phyloP scores from a whole-genome alignment of 2,329 filamentous ascomycete species.

The Sordariomycetes sp. region DNA sequence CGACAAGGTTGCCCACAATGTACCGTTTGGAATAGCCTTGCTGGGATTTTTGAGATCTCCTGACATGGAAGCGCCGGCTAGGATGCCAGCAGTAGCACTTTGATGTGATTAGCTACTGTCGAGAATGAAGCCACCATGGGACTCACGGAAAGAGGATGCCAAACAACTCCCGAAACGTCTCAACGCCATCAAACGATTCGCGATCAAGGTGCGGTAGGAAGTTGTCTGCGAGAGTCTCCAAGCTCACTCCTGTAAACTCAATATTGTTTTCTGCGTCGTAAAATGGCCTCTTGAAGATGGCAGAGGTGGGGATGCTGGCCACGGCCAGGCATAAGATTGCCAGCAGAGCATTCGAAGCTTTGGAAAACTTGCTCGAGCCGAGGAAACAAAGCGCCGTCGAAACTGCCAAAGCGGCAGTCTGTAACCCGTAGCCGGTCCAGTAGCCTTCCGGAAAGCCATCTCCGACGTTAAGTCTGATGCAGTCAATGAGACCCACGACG shows the following conservation, averaged over 20 bases:
- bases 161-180: constrained; percentile 74
- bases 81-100: constrained; percentile 45
- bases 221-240: constrained; percentile 64
- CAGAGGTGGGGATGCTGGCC: constrained; percentile 75
- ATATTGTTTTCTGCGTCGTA: constrained; percentile 51
- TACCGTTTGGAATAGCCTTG: constrained; percentile 78
- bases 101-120: constrained; percentile 34
- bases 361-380: constrained; percentile 71
- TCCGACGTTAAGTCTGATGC: constrained; percentile 68
- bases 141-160: constrained; percentile 68
- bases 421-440: constrained; percentile 70
- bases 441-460: constrained; percentile 57
- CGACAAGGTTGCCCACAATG: constrained; percentile 64
- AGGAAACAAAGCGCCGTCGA: constrained; percentile 72
- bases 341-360: constrained; percentile 69
- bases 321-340: constrained; percentile 63
- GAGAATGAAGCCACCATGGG: not conserved
- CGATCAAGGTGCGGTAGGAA: constrained; percentile 60
- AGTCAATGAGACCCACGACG: constrained; percentile 77
- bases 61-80: constrained; percentile 79
- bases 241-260: constrained; percentile 68
- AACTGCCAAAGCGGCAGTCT: constrained; percentile 59
- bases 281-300: constrained; percentile 60
- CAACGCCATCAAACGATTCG: constrained; percentile 50
- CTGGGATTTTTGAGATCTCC: constrained; percentile 77